phyloP scores from a whole-genome alignment of 1,284 basidiomycete genomes.

The Moesziomyces sp. region DNA sequence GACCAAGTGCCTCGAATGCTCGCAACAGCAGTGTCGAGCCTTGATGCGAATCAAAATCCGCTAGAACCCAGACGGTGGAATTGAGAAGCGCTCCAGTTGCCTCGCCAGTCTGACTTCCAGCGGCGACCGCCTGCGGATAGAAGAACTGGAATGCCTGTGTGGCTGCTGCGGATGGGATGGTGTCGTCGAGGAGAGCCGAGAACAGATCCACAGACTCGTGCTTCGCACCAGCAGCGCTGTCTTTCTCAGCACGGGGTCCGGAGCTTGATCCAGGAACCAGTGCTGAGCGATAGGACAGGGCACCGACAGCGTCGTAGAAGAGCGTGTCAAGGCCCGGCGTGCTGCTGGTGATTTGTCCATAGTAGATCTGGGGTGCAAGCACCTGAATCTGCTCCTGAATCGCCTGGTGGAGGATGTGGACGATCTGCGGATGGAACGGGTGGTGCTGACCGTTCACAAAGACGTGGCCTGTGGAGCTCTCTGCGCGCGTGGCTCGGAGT shows the following conservation, averaged over 20 bases:
- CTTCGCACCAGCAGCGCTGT: conserved; percentile 69
- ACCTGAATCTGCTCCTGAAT: conserved; percentile 48
- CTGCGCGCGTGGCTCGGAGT: conserved; percentile 29
- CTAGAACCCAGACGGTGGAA: conserved; percentile 77
- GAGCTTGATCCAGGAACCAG: conserved; percentile 71
- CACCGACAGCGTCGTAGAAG: conserved; percentile 88
- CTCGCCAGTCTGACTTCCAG: conserved; percentile 68
- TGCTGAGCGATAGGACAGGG: conserved; percentile 77
- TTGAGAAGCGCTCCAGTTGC: conserved; percentile 46
- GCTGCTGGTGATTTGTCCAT: conserved; percentile 74
- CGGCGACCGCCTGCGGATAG: conserved; percentile 71
- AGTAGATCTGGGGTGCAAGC: conserved; percentile 73
- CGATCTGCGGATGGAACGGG: conserved; percentile 75
- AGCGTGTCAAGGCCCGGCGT: conserved; percentile 74
- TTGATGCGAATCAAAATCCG: conserved; percentile 78
- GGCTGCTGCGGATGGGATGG: neutral
- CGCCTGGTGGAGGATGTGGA: conserved; percentile 40
- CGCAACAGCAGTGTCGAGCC: conserved; percentile 75
- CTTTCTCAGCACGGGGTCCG: conserved; percentile 28
- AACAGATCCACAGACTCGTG: conserved; percentile 60
- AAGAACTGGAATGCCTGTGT: conserved; percentile 71
- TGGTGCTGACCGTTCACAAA: conserved; percentile 91
- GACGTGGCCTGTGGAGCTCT: conserved; percentile 67
- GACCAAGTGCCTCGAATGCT: conserved; percentile 72
- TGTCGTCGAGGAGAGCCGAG: conserved; percentile 22